Percentiles rank a stretch among this genome's conserved stretches.
These are phyloP conservation scores for Cercospora sesami DNA, from an alignment of 2,329 filamentous ascomycete genomes.

Conservation along the genomic window DNA sequence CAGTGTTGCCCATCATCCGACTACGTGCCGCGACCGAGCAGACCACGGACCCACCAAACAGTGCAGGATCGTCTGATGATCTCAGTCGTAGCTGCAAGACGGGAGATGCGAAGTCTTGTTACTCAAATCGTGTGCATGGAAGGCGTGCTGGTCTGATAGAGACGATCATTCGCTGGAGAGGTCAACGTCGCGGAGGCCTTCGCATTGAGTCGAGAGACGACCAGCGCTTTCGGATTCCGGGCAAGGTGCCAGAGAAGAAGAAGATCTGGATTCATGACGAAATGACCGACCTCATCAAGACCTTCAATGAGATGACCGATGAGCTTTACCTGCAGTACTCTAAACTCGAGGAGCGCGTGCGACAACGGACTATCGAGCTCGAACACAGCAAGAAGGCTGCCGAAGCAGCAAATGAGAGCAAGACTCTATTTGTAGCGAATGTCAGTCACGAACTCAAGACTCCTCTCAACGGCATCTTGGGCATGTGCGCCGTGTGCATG, in stretches of 20 bases:
- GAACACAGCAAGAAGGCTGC: constrained; percentile 89
- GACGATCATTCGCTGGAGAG: constrained; percentile 38
- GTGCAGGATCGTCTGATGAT: constrained; percentile 13
- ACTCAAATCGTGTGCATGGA: not conserved
- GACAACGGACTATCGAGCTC: constrained; percentile 77
- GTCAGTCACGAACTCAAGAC: constrained; percentile 77
- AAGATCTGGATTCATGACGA: constrained; percentile 80
- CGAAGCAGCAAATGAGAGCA: constrained; percentile 93
- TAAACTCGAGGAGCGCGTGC: constrained; percentile 79
- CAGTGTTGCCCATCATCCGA: constrained; percentile 75
- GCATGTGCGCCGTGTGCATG: constrained; percentile 92
- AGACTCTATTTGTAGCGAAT: constrained; percentile 45
- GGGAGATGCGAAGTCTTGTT: not conserved
- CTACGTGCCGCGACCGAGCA: constrained; percentile 74
- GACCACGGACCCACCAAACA: constrained; percentile 63
- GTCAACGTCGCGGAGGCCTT: constrained; percentile 24
- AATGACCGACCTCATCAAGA: constrained; percentile 74
- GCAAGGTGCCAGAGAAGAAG: constrained; percentile 68
- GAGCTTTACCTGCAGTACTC: constrained; percentile 85
- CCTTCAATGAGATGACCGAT: constrained; percentile 92
- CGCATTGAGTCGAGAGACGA: constrained; percentile 41
- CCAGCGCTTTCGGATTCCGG: constrained; percentile 75
- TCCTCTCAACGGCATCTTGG: constrained; percentile 90
- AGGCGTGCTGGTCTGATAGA: constrained; percentile 38
- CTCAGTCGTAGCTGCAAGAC: constrained; percentile 5